phyloP scores from a whole-genome alignment of 2,329 filamentous ascomycete species.

The Cladosporium sphaerospermum region DNA sequence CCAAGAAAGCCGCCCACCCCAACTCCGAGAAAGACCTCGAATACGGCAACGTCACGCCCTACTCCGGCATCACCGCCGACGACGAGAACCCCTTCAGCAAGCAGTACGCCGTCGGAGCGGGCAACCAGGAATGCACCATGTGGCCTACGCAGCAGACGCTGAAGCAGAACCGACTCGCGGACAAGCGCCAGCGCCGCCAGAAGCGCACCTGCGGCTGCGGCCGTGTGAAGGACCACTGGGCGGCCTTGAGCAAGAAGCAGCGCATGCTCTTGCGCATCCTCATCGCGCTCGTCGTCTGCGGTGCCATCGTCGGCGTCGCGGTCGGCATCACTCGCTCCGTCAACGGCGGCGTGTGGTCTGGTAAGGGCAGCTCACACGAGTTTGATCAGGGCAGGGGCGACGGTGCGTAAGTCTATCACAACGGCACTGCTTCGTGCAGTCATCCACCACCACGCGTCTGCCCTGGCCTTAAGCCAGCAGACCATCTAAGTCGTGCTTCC shows the following conservation, averaged over 20 bases:
- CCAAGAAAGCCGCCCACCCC: constrained; percentile 18
- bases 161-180: constrained; percentile 34
- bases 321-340: constrained; percentile 45
- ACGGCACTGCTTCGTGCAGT: no score
- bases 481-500: no score
- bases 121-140: constrained; percentile 46
- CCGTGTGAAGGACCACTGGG: constrained; percentile 30
- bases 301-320: constrained; percentile 42
- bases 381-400: constrained; percentile 5
- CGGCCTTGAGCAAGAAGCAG: constrained; percentile 37
- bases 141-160: constrained; percentile 46
- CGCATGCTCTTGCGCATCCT: constrained; percentile 36
- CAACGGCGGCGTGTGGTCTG: constrained; percentile 29
- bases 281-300: constrained; percentile 40
- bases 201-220: constrained; percentile 33
- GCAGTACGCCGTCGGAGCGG: constrained; percentile 35
- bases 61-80: constrained; percentile 25
- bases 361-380: constrained; percentile 7
- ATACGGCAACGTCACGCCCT: constrained; percentile 22
- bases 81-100: constrained; percentile 33
- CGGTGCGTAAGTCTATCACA: no score
- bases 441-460: no score
- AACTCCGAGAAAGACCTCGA: constrained; percentile 36
- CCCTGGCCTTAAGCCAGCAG: no score
- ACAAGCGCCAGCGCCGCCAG: constrained; percentile 28